phyloP scores from a whole-genome alignment of 441 rosid species.

The Viola pubescens region DNA sequence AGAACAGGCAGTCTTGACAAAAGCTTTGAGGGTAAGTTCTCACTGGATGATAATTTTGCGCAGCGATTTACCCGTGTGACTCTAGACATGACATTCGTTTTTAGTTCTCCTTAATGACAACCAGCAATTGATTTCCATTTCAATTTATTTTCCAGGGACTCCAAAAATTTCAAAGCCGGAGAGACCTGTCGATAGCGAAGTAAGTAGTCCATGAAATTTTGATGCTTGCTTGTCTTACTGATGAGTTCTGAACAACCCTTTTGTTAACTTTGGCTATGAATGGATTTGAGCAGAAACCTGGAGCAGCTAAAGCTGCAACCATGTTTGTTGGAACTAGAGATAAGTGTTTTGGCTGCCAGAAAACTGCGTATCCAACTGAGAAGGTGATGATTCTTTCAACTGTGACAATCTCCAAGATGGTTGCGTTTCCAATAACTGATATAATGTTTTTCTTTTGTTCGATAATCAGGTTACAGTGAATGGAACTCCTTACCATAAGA shows the following conservation, averaged over 20 bases:
- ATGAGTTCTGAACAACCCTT: neutral
- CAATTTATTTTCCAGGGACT: slow-evolving; percentile 41
- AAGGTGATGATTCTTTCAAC: slow-evolving; percentile 42
- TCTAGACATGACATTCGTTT: too few relatives aligned
- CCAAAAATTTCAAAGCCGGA: slow-evolving; percentile 82
- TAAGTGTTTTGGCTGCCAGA: slow-evolving; percentile 79
- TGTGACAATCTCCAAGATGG: too few relatives aligned
- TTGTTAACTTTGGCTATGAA: slow-evolving; percentile 14
- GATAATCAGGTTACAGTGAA: slow-evolving; percentile 73
- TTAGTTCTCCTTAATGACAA: neutral
- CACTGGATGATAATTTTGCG: too few relatives aligned
- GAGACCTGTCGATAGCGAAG: slow-evolving; percentile 66
- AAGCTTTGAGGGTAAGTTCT: slow-evolving; percentile 74
- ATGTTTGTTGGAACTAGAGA: slow-evolving; percentile 95
- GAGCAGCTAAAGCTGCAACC: slow-evolving; percentile 61
- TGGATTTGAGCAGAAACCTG: slow-evolving; percentile 55
- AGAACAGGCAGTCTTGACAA: slow-evolving; percentile 97
- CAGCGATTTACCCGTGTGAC: too few relatives aligned
- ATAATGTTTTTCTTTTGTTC: neutral
- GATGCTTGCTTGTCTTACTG: neutral
- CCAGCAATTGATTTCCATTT: slow-evolving; percentile 11
- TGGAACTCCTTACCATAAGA: slow-evolving; percentile 85
- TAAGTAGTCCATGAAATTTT: slow-evolving; percentile 26
- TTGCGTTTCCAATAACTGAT: neutral
- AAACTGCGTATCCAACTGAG: slow-evolving; percentile 90